These are phyloP conservation scores for Lizonia empirigonia DNA, from an alignment of 2,329 filamentous ascomycete species.

Conservation along the genomic window DNA sequence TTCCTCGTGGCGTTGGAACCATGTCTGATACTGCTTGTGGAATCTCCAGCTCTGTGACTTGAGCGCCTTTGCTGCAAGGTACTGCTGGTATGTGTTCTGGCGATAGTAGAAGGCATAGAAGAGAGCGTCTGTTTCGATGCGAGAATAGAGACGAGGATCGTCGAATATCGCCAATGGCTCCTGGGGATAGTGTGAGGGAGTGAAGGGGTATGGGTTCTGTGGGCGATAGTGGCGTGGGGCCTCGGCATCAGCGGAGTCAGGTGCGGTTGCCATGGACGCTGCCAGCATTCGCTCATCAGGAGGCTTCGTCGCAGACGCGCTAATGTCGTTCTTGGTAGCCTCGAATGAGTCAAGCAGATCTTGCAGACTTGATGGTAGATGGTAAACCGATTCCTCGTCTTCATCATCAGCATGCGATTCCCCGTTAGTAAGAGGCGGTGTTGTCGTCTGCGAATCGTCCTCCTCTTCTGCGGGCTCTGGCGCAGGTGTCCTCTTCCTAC, in stretches of 20 bases:
- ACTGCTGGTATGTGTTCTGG: constrained; percentile 94
- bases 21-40: constrained; percentile 98
- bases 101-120: constrained; percentile 99
- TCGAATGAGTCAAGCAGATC: constrained; percentile 93
- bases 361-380: constrained; percentile 84
- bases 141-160: constrained; percentile 82
- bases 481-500: constrained; percentile 38
- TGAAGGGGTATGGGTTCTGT: constrained; percentile 74
- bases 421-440: constrained; percentile 57
- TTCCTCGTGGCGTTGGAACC: constrained; percentile 98
- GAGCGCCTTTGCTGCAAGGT: constrained; percentile 91
- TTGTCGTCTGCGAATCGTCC: constrained; percentile 41
- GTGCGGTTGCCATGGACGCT: constrained; percentile 73
- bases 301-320: constrained; percentile 63
- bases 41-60: constrained; percentile 99
- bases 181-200: constrained; percentile 84
- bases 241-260: constrained; percentile 79
- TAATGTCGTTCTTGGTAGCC: constrained; percentile 72
- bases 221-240: constrained; percentile 84
- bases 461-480: constrained; percentile 44
- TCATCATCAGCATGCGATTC: constrained; percentile 59
- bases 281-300: constrained; percentile 75
- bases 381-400: constrained; percentile 83
- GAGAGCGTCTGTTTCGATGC: constrained; percentile 92
- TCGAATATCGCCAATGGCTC: constrained; percentile 92